Base-by-base conservation (phyloP, 371 early-diverging fungal species). In the Mucor irregularis region DNA sequence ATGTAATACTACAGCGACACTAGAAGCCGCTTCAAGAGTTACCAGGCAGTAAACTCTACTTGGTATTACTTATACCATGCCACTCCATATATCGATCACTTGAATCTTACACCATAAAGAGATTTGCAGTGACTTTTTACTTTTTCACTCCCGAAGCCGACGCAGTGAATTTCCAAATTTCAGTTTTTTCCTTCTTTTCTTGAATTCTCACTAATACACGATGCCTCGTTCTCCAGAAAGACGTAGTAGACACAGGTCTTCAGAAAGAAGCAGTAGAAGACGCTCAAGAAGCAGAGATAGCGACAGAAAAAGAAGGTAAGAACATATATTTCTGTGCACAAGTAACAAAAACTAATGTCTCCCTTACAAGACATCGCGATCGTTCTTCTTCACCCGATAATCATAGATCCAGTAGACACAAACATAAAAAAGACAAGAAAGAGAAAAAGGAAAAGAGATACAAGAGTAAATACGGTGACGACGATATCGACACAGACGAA, bases 351-450 rank as follows among this genome's bases (percentile, higher is more conserved):
- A 43, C 16, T 43, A 16, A 31, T 5, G 16, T 19, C 31, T 5
- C 19, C 4, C 31, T 17, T 16, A 25, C 3, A 47, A 59, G 59
- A 52, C 59, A 51, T 25, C 59, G 52, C 21, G 53, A 59, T 51
- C 38, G 46, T 26, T 57, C 57, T 13, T 22, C 24, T 25, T 57
- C 58, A 19, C 51, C 52, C 1, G 34, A 50, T 14, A 42, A 45
- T 28, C 35, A 45, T n/a, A 45, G 40, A 17, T 45, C 43, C 4
- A 44, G 7, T 26, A 37, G 48, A 2, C 44, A 48, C 6, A 56
- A 56, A 22, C 48, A 49, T 5, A 56, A 62, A 26, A 62, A 55
- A 22, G 37, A 44, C n/a, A 58, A 58, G 17, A 58, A 44, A 30
- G 19, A 51, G 6, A 50, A 42, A 19, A 51, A 61, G 7, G 34